Conservation (phyloP, 2,329 filamentous ascomycete species). For the Sporothrix protearum region DNA sequence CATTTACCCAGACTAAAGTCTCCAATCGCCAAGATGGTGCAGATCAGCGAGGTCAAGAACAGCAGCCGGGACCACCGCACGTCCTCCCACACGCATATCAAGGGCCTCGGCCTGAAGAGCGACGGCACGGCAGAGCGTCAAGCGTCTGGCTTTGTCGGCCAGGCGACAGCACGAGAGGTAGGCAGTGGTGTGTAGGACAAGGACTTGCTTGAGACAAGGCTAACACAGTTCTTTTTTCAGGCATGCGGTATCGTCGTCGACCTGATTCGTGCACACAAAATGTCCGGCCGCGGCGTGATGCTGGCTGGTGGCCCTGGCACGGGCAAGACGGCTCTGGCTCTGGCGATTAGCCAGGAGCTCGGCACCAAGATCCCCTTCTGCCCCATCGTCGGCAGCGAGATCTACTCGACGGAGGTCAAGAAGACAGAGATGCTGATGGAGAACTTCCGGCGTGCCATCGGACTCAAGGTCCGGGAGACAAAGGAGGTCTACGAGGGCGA, state of each 20-base stretch:
- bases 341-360: conserved; percentile 93
- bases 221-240: conserved; percentile 41
- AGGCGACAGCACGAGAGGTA: conserved; percentile 84
- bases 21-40: conserved; percentile 63
- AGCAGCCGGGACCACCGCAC: conserved; percentile 94
- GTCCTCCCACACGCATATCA: conserved; percentile 96
- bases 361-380: conserved; percentile 98
- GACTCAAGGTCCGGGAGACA: conserved; percentile 92
- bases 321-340: conserved; percentile 92
- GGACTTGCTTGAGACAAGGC: neutral
- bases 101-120: conserved; percentile 78
- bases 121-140: conserved; percentile 83
- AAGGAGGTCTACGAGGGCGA: conserved; percentile 99
- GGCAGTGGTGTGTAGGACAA: conserved; percentile 25
- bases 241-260: conserved; percentile 95
- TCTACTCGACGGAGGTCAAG: conserved; percentile 97
- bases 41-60: conserved; percentile 92
- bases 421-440: conserved; percentile 99
- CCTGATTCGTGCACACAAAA: conserved; percentile 92
- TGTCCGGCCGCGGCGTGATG: conserved; percentile 90
- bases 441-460: conserved; percentile 96
- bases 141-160: conserved; percentile 82
- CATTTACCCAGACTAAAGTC: neutral
- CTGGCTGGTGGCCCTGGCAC: conserved; percentile 93
- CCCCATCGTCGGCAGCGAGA: conserved; percentile 95